Base-by-base conservation (phyloP, 495 filamentous ascomycete genomes). In the Hypomontagnella monticulosa region DNA sequence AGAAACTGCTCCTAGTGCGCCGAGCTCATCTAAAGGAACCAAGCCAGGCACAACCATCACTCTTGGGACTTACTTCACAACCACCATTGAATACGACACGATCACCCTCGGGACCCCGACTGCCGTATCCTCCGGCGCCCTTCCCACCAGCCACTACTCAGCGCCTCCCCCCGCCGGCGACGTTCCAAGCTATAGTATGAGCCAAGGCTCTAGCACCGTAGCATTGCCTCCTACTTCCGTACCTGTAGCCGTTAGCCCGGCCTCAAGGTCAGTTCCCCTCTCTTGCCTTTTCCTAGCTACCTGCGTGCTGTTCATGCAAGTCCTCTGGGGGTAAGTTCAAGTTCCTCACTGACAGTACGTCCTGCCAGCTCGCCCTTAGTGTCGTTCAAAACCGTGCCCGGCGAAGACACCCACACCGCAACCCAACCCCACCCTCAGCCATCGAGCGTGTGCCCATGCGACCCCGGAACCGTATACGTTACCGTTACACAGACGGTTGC, bases 141-240 rank as follows among this genome's bases (percentile, higher is more conserved):
- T 48, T 27, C 59, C 65, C 12, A 68, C 65, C 10, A 68, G 65
- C 30, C 59, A 47, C 59, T 68, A 63, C 42, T 47, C 59, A 10
- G 57, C 40, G 8, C 47, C 67, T 15, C 46, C 60, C 12, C 23
- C 58, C n/a, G 34, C 32, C 15, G 30, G 11, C 20, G 67, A 67
- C 16, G 61, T 69, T 32, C 61, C 71, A 34, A 73, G 68, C 52
- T 73, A 69, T 42, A 52, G 61, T 20, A 71, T 64, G 61, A 73
- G 64, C 32, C 49, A 64, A 30, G 36, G 41, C 3, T 64, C 60
- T 2, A 66, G 61, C 32, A 73, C 67, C 38, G 33, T 46, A 20
- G 71, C 37, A 15, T 58, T 59, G 27, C 18, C 36, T 6, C 4
- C 53, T 8, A 41, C 56, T 2, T 57, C 62, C 4, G 50, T 36